Percentiles rank a stretch among this genome's conserved stretches.
Evolutionary conservation across 371 early-diverging fungal genomes (phyloP).

Genomic region (Mucor saturninus): DNA sequence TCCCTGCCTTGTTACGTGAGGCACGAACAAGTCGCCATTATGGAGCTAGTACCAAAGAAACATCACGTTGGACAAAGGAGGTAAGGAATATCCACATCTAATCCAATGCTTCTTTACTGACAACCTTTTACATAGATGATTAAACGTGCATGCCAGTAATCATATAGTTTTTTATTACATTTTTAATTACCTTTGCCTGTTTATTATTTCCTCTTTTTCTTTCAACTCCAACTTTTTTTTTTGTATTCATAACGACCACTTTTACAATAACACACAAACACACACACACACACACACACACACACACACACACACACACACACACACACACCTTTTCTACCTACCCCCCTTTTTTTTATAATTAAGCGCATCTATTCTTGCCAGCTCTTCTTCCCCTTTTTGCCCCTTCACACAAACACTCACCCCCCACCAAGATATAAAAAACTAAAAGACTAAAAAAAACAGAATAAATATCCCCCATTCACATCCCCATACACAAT

Average conservation of each 20-base stretch:
- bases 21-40: slow-evolving; percentile 71
- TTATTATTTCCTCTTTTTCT: slow-evolving; percentile 10
- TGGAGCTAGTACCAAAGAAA: slow-evolving; percentile 68
- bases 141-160: slow-evolving; percentile 33
- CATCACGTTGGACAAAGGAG: slow-evolving; percentile 84
- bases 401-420: neutral
- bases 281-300: too few relatives aligned
- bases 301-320: too few relatives aligned
- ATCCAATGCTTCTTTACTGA: neutral
- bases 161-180: neutral
- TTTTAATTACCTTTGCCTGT: slow-evolving; percentile 1
- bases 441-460: neutral
- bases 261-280: neutral
- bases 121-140: slow-evolving; percentile 26
- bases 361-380: neutral
- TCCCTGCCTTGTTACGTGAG: slow-evolving; percentile 69
- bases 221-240: neutral
- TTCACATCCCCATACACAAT: slow-evolving; percentile 1
- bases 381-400: neutral
- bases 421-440: neutral
- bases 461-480: slow-evolving; percentile 5
- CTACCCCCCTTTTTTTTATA: neutral
- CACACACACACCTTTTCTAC: neutral
- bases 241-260: slow-evolving; percentile 16
- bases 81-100: slow-evolving; percentile 19